Base-by-base conservation (phyloP, 1,284 basidiomycete species). In the Rhodotorula sp. region DNA sequence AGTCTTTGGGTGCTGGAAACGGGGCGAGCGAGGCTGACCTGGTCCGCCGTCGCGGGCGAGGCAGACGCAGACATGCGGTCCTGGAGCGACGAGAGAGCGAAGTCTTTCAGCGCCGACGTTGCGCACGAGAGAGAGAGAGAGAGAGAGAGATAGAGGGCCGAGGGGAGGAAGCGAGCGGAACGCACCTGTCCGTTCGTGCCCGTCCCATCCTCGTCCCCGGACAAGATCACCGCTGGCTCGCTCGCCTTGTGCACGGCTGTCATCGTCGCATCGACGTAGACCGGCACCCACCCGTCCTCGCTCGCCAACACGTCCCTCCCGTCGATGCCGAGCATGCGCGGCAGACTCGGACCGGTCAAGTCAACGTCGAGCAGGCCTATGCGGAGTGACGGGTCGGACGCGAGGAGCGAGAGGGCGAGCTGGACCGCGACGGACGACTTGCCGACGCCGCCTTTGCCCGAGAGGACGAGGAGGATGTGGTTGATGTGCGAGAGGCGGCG, bases 401-500 rank as follows among this genome's bases (percentile, higher is more conserved):
- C 84, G 76, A 87, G 86, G 4, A 97, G 86, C 64, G 89, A 91
- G 47, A 99, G 86, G 0, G 95, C 95, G 19, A 99, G 86, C 77
- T 99, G 96, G 1, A 91, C 87, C 3, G 93, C 89, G 22, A 98
- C 91, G 0, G 93, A 96, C 17, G 94, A 97, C 83, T 99, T 99
- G 71, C 96, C 96, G 49, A 99, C 95, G 49, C 96, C 96, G 52
- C 95, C 95, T 81, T 99, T 99, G 29, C 95, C 95, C 22, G 93
- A 92, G 56, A 95, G 86, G 64, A 99, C 94, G 74, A 98, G 88
- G 76, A 99, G 88, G 80, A 98, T 88, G 78, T 93, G 87, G 77
- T 90, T 90, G 72, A 98, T 88, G 17, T 52, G 7, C 17, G 47
- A 36, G 8, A 74, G 56, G 3, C 73, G 66, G 8, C 54, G 49